A percentile compares a stretch with the other conserved stretches of the same genome.
phyloP scores from a whole-genome alignment of 352 stramenopile species.

The Phytophthora melonis region DNA sequence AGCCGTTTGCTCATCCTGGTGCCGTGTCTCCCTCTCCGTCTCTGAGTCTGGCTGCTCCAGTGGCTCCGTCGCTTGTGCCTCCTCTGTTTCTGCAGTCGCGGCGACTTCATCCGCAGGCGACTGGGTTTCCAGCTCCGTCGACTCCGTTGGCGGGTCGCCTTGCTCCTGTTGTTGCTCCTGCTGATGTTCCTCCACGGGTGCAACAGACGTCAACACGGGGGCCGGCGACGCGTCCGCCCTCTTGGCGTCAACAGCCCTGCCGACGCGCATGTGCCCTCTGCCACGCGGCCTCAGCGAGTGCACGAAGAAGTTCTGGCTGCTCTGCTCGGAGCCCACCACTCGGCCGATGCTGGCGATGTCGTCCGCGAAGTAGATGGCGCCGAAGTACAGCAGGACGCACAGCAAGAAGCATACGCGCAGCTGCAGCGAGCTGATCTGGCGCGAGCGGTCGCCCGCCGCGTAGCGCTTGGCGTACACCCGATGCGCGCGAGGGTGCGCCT shows the following conservation, averaged over 20 bases:
- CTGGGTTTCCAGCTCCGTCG: slow-evolving; percentile 4
- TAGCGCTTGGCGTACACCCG: slow-evolving; percentile 34
- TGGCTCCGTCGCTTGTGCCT: slow-evolving; percentile 15
- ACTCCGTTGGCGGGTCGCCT: not conserved
- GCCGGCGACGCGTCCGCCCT: slow-evolving; percentile 14
- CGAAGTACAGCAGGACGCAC: slow-evolving; percentile 64
- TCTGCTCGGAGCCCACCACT: slow-evolving; percentile 42
- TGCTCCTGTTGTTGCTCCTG: slow-evolving; percentile 7
- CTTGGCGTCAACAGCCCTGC: slow-evolving; percentile 40
- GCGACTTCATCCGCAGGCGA: slow-evolving; percentile 4
- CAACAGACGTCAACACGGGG: not conserved
- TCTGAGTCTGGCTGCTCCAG: slow-evolving; percentile 9
- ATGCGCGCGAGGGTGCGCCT: slow-evolving; percentile 17
- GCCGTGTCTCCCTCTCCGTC: not conserved
- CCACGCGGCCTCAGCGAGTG: slow-evolving; percentile 35
- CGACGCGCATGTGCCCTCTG: slow-evolving; percentile 23
- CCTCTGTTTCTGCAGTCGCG: slow-evolving; percentile 20
- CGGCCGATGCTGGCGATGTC: slow-evolving; percentile 48
- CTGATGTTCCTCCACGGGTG: not conserved
- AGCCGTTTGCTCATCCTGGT: not conserved
- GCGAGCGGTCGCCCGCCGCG: slow-evolving; percentile 29
- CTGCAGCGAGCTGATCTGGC: slow-evolving; percentile 56
- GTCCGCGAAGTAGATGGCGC: slow-evolving; percentile 62
- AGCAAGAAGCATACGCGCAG: slow-evolving; percentile 60
- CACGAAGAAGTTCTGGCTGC: slow-evolving; percentile 44